phyloP scores from a whole-genome alignment of 192 early-diverging fungal species.

The Coemansia sp. region DNA sequence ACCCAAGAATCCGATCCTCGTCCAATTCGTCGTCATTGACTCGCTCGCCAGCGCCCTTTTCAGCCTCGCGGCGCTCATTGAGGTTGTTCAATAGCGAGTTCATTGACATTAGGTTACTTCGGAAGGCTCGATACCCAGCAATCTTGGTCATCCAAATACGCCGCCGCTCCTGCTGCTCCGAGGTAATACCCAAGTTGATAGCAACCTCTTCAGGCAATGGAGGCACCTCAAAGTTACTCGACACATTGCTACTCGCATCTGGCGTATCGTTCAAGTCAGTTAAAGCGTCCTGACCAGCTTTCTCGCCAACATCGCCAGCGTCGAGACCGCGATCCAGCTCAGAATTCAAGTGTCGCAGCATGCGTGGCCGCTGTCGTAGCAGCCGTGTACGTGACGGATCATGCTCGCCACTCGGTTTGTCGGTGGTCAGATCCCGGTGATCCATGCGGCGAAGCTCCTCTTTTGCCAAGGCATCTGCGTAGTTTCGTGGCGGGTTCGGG shows the following conservation, averaged over 20 bases:
- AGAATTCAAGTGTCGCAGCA: slow-evolving; percentile 18
- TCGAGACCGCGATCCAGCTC: not conserved
- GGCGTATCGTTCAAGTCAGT: not conserved
- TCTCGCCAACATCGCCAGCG: not conserved
- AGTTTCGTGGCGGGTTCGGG: slow-evolving; percentile 53
- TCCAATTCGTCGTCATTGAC: not conserved
- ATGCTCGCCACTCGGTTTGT: slow-evolving; percentile 7
- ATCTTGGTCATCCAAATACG: slow-evolving; percentile 50
- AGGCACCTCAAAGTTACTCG: slow-evolving; percentile 7
- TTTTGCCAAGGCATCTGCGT: slow-evolving; percentile 56
- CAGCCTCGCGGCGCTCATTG: slow-evolving; percentile 12
- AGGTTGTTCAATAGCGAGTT: slow-evolving; percentile 27
- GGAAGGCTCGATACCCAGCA: slow-evolving; percentile 45
- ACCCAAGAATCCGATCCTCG: not conserved
- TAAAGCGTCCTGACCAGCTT: not conserved
- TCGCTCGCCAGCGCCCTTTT: not conserved
- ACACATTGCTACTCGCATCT: not conserved
- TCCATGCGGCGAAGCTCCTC: slow-evolving; percentile 44
- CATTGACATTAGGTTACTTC: slow-evolving; percentile 32
- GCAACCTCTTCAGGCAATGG: slow-evolving; percentile 27
- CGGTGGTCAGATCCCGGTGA: slow-evolving; percentile 24
- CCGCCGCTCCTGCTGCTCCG: slow-evolving; percentile 41
- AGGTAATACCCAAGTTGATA: slow-evolving; percentile 29
- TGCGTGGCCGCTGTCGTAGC: slow-evolving; percentile 28
- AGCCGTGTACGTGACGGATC: not conserved